Evolutionary conservation across 345 rosid genomes (phyloP).

Genomic region (Excoecaria agallocha): DNA sequence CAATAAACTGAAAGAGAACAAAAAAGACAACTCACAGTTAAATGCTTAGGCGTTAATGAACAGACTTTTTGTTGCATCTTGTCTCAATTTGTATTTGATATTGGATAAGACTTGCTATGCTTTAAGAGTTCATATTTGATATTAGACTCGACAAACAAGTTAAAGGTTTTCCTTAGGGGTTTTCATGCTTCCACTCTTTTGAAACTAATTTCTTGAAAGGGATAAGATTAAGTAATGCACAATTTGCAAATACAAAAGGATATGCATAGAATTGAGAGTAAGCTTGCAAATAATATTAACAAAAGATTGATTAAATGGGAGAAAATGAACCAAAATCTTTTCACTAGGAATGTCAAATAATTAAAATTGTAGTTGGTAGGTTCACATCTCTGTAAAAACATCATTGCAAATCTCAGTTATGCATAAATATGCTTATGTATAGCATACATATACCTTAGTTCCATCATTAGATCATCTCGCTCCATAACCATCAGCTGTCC

Average conservation of each 20-base stretch:
- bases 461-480: slow-evolving; percentile 79
- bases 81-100: background rate
- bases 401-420: background rate
- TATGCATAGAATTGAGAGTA: background rate
- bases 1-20: slow-evolving; percentile 62
- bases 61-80: background rate
- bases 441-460: slow-evolving; percentile 44
- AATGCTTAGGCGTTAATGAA: background rate
- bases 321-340: background rate
- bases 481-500: slow-evolving; percentile 63
- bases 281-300: background rate
- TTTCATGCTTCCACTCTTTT: background rate
- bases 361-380: background rate
- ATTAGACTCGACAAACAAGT: background rate
- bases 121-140: background rate
- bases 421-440: slow-evolving; percentile 1
- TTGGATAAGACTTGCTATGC: background rate
- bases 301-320: background rate
- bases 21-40: background rate
- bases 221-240: background rate
- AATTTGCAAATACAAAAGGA: background rate
- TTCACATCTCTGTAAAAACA: background rate
- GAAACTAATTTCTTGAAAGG: background rate
- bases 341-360: background rate
- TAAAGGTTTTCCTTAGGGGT: background rate